Base-by-base conservation (phyloP, 1,139 yeast species). In the Protomyces lactucae-debilis region DNA sequence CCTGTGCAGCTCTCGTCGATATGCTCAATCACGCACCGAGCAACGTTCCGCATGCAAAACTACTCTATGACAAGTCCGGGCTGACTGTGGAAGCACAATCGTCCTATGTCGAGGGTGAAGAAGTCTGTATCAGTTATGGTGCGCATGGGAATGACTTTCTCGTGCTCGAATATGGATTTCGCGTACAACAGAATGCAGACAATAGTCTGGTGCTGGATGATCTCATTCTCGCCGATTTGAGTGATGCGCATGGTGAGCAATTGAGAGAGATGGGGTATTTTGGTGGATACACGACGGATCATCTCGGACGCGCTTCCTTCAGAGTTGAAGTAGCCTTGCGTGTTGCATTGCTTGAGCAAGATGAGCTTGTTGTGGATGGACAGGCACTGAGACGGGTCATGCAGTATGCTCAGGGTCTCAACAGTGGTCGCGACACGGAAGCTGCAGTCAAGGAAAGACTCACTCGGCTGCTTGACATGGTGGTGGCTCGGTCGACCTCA, bases 1-100 rank as follows among this genome's bases (percentile, higher is more conserved):
- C 64, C 8, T 60, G 61, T 32, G 52, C 64, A 14, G 64, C 66
- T 3, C 45, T 64, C 10, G 57, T 64, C n/a, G 66, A 64, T 59
- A 57, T 60, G 59, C 52, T 64, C 60, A 64, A 64, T 36, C 66
- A 64, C 60, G 60, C 52, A 8, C 55, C 59, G 3, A 52, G 57
- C 16, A 45, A 43, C 12, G 46, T 45, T 10, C 46, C 61, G 14
- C 59, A 51, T 55, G 48, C 57, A 28, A 39, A 46, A 14, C 37
- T 55, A 10, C 36, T 53, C 21, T 60, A 60, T 52, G 59, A 55
- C 32, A 52, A 37, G 25, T 32, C 21, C 23, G 64, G 64, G 16
- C 32, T 64, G 28, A 46, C 46, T 14, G 61, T 64, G 3, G 46
- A 40, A 23, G 52, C 60, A 10, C 52, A 52, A 16, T 54, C 57